Evolutionary conservation across 148 eudicot species (phyloP).

Genomic region (Silene uniflora): DNA sequence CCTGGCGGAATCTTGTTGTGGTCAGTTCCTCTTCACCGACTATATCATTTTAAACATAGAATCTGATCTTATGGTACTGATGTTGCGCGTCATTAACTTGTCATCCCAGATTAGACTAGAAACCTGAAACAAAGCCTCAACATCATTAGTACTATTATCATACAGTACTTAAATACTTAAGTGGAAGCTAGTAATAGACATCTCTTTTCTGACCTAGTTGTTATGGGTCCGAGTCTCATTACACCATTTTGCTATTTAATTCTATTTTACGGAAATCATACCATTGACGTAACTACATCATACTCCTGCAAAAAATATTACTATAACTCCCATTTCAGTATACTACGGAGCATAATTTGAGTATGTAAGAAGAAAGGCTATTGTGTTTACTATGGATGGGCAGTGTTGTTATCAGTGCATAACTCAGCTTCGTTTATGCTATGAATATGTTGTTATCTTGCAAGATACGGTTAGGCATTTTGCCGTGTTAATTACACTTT

Average conservation of each 20-base stretch:
- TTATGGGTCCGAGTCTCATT: background rate
- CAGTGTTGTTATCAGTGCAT: background rate
- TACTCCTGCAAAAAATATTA: background rate
- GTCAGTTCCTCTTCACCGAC: conserved; percentile 39
- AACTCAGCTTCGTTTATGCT: background rate
- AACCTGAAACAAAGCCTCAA: background rate
- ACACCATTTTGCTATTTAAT: background rate
- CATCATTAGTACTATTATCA: background rate
- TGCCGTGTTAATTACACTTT: background rate
- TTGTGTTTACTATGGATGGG: background rate
- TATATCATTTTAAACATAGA: background rate
- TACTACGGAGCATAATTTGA: no score
- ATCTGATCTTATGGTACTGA: background rate
- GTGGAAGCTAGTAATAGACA: background rate
- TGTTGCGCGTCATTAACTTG: background rate
- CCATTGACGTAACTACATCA: background rate
- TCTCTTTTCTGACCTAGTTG: background rate
- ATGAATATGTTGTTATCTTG: background rate
- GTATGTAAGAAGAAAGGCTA: background rate
- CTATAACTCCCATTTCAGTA: no score
- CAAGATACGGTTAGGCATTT: background rate
- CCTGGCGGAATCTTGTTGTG: conserved; percentile 95
- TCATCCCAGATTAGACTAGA: background rate
- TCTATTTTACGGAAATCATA: background rate
- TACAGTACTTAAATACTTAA: background rate